A percentile compares a stretch with the other conserved stretches of the same genome.
Evolutionary conservation across 495 filamentous ascomycete genomes (phyloP).

Genomic region (Xylaria venustula): DNA sequence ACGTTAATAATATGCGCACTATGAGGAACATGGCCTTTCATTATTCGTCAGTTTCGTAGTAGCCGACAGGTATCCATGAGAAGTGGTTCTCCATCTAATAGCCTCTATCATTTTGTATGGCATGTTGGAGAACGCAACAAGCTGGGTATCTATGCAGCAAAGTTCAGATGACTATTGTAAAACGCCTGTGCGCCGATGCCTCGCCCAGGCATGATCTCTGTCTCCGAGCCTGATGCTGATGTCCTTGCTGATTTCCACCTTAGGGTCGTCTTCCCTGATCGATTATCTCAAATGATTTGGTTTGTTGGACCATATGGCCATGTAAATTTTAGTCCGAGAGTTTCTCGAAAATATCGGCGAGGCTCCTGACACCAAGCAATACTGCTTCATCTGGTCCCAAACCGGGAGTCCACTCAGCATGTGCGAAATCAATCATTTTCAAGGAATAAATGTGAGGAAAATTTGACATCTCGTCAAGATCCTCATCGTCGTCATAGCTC

Average conservation of each 20-base stretch:
- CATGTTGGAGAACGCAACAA: conserved; percentile 7
- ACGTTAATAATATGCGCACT: no score
- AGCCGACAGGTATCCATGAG: not conserved
- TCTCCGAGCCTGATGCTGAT: not conserved
- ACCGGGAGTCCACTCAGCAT: conserved; percentile 83
- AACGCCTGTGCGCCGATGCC: conserved; percentile 12
- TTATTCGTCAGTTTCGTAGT: no score
- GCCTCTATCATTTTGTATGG: conserved; percentile 2
- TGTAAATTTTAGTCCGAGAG: conserved; percentile 37
- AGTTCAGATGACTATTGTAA: not conserved
- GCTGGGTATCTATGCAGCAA: conserved; percentile 14
- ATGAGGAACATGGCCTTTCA: no score
- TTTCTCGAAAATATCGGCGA: conserved; percentile 68
- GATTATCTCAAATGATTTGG: not conserved
- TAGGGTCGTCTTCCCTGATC: not conserved
- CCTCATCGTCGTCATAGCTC: conserved; percentile 49
- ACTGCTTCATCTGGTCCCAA: conserved; percentile 85
- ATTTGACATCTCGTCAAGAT: conserved; percentile 65
- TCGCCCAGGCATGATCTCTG: not conserved
- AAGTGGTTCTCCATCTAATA: conserved; percentile 6
- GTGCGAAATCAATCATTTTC: conserved; percentile 96
- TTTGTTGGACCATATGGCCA: not conserved
- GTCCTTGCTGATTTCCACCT: not conserved
- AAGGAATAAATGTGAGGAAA: conserved; percentile 73
- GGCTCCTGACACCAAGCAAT: conserved; percentile 70